Percentiles rank a stretch among this genome's conserved stretches.
Conservation (phyloP, 257 asterid genomes). For the Echium plantagineum region DNA sequence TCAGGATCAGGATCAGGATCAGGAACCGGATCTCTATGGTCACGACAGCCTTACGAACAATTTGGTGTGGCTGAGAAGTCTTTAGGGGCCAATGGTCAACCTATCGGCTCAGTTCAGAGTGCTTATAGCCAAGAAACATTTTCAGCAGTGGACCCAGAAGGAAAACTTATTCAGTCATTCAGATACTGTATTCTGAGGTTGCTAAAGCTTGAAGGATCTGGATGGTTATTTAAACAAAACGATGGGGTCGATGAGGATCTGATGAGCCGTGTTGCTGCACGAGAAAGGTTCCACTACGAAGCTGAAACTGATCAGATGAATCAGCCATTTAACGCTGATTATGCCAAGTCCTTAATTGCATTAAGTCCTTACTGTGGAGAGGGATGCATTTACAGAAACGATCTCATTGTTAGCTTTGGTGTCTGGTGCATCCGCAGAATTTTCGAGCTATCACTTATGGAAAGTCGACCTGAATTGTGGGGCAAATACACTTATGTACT, state of each 20-base stretch:
- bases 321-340: slow-evolving; percentile 17
- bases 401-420: slow-evolving; percentile 84
- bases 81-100: slow-evolving; percentile 18
- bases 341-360: slow-evolving; percentile 37
- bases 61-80: slow-evolving; percentile 83
- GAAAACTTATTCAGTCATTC: slow-evolving; percentile 71
- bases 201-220: slow-evolving; percentile 91
- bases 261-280: slow-evolving; percentile 79
- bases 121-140: slow-evolving; percentile 31
- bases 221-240: slow-evolving; percentile 77
- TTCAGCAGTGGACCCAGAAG: slow-evolving; percentile 44
- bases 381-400: slow-evolving; percentile 74
- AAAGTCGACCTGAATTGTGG: slow-evolving; percentile 98
- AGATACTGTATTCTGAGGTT: slow-evolving; percentile 64
- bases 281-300: slow-evolving; percentile 69
- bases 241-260: slow-evolving; percentile 97
- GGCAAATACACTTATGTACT: slow-evolving; percentile 91
- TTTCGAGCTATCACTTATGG: slow-evolving; percentile 86
- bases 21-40: slow-evolving; percentile 60
- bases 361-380: slow-evolving; percentile 92
- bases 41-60: slow-evolving; percentile 77
- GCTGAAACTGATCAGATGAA: slow-evolving; percentile 42
- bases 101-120: not conserved
- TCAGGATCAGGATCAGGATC: slow-evolving; percentile 22
- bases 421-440: slow-evolving; percentile 97